A percentile compares a stretch with the other conserved stretches of the same genome.
Evolutionary conservation across 768 basidiomycete genomes (phyloP).

Genomic region (Flagelloscypha sp.): DNA sequence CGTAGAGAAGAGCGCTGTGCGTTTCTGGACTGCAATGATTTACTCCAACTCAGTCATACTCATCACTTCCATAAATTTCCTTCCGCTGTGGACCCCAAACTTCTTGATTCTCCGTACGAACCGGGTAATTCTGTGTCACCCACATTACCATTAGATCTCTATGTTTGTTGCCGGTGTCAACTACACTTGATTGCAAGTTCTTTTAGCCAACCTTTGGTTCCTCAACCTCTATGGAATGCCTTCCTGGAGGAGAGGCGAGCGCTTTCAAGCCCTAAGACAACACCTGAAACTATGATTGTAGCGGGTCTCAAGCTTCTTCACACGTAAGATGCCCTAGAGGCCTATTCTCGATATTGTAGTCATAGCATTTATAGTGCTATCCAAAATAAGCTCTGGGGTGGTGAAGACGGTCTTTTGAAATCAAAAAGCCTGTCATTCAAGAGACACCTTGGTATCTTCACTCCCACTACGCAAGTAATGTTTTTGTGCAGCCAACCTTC

Average conservation of each 20-base stretch:
- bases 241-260: constrained; percentile 32
- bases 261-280: no score
- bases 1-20: constrained; percentile 23
- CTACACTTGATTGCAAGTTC: constrained; percentile 57
- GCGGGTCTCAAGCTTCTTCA: no score
- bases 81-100: constrained; percentile 60
- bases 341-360: no score
- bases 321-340: no score
- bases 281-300: no score
- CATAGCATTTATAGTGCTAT: constrained; percentile 54
- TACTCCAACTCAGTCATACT: constrained; percentile 29
- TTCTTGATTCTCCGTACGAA: constrained; percentile 59
- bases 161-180: constrained; percentile 80
- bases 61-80: constrained; percentile 79
- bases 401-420: constrained; percentile 53
- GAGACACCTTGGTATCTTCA: constrained; percentile 59
- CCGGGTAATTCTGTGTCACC: constrained; percentile 16
- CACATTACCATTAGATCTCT: constrained; percentile 53
- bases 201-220: constrained; percentile 43
- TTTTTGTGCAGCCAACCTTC: no score
- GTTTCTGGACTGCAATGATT: no score
- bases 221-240: constrained; percentile 31
- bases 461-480: constrained; percentile 40
- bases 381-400: constrained; percentile 69
- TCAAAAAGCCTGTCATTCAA: constrained; percentile 47